Conservation (phyloP, 805 yeast genomes). For the Deakozyma indianensis region DNA sequence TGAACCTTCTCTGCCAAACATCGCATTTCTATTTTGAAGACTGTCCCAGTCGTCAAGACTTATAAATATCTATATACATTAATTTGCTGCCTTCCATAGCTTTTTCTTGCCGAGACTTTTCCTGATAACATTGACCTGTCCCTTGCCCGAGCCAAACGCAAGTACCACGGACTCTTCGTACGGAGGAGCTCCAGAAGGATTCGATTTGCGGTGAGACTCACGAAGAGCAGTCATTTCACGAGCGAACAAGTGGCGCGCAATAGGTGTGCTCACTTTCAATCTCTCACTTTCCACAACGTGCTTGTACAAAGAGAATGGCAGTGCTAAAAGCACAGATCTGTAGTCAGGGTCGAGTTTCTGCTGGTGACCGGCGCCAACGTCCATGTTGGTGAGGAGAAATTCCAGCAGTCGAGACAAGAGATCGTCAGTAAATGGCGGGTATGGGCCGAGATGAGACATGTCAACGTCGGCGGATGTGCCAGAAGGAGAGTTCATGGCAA, state of each 20-base stretch:
- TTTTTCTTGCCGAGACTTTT: neutral
- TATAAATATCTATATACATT: neutral
- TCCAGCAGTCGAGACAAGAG: constrained; percentile 12
- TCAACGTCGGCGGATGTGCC: constrained; percentile 7
- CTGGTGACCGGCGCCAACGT: constrained; percentile 3
- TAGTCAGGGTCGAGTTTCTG: constrained; percentile 3
- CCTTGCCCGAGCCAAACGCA: constrained; percentile 21
- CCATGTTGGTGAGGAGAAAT: constrained; percentile 10
- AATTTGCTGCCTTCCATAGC: neutral
- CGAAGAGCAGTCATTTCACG: constrained; percentile 16
- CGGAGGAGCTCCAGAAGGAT: neutral
- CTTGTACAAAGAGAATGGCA: constrained; percentile 19
- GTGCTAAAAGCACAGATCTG: constrained; percentile 9
- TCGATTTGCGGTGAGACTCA: constrained; percentile 10
- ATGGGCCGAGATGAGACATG: constrained; percentile 15
- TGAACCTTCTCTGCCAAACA: too few relatives aligned
- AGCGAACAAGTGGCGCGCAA: constrained; percentile 17
- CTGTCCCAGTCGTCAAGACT: too few relatives aligned
- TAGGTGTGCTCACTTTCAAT: constrained; percentile 14
- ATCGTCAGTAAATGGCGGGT: constrained; percentile 17
- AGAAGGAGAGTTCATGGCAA: constrained; percentile 11
- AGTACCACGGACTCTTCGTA: constrained; percentile 22
- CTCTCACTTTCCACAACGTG: constrained; percentile 15
- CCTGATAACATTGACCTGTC: neutral
- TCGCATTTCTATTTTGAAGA: too few relatives aligned